phyloP scores from a whole-genome alignment of 768 basidiomycete species.

The Daedaleopsis sinensis region DNA sequence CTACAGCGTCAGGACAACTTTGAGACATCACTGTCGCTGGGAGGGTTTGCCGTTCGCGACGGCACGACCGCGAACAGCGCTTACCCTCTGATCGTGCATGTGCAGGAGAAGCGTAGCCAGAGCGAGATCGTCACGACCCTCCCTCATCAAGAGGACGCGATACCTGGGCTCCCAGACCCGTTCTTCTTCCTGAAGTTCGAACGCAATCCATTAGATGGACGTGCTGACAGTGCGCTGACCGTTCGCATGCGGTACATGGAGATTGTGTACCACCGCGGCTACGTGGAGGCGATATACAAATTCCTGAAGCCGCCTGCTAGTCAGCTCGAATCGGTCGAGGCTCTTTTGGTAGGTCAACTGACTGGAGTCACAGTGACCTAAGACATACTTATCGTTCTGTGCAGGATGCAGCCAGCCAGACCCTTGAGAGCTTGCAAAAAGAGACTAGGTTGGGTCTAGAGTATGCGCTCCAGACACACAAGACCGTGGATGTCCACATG shows the following conservation, averaged over 20 bases:
- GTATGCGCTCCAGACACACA: conserved; percentile 90
- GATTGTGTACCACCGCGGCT: conserved; percentile 93
- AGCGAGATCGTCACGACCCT: conserved; percentile 23
- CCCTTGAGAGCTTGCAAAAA: conserved; percentile 89
- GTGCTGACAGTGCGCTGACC: conserved; percentile 89
- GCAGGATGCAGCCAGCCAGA: conserved; percentile 89
- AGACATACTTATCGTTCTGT: not conserved
- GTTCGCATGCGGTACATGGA: conserved; percentile 95
- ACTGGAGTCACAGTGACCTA: not conserved
- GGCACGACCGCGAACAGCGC: conserved; percentile 82
- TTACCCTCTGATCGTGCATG: conserved; percentile 90
- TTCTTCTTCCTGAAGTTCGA: conserved; percentile 95
- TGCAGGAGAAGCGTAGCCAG: conserved; percentile 49
- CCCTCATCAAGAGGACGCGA: conserved; percentile 20
- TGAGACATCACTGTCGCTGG: conserved; percentile 82
- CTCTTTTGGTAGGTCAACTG: conserved; percentile 66
- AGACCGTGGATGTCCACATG: conserved; percentile 94
- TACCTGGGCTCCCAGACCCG: conserved; percentile 40
- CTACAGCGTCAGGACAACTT: conserved; percentile 87
- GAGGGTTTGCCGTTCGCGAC: conserved; percentile 87
- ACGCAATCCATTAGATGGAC: conserved; percentile 86
- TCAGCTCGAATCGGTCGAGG: conserved; percentile 94
- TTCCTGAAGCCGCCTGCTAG: conserved; percentile 95
- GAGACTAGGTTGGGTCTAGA: conserved; percentile 95
- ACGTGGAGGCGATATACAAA: conserved; percentile 86